Evolutionary conservation across 2,329 filamentous ascomycete species (phyloP).

Genomic region (Pseudogymnoascus sp.): DNA sequence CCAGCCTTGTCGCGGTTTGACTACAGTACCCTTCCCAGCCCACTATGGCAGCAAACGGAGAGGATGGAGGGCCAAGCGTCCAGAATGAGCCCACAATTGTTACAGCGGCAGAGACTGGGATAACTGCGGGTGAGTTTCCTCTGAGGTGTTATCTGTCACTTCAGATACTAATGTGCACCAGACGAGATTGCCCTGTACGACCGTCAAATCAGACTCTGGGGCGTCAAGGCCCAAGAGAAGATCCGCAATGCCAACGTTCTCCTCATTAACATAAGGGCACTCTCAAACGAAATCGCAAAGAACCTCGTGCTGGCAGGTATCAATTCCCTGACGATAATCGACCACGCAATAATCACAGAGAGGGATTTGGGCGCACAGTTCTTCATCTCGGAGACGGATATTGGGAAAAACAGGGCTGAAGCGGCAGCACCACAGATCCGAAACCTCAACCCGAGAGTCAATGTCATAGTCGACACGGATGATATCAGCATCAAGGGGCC

Average conservation of each 20-base stretch:
- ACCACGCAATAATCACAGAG: slow-evolving; percentile 66
- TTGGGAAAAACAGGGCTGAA: slow-evolving; percentile 79
- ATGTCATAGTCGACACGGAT: slow-evolving; percentile 60
- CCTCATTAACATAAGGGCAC: slow-evolving; percentile 76
- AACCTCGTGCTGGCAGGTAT: slow-evolving; percentile 93
- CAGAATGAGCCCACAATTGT: slow-evolving; percentile 2
- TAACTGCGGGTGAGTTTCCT: slow-evolving; percentile 31
- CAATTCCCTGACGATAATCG: slow-evolving; percentile 79
- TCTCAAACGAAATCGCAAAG: slow-evolving; percentile 93
- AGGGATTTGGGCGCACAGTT: slow-evolving; percentile 78
- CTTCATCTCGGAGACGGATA: slow-evolving; percentile 60
- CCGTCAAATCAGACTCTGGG: slow-evolving; percentile 94
- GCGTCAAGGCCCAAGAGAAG: slow-evolving; percentile 86
- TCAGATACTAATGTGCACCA: slow-evolving; percentile 28
- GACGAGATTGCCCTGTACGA: slow-evolving; percentile 98
- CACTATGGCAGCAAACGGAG: neutral
- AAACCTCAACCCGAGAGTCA: slow-evolving; percentile 83
- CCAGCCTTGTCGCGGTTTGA: neutral
- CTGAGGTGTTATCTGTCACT: neutral
- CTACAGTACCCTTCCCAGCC: neutral
- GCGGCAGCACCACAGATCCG: slow-evolving; percentile 71
- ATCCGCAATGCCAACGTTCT: slow-evolving; percentile 86
- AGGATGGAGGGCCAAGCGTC: slow-evolving; percentile 15
- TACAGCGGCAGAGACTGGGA: slow-evolving; percentile 19
- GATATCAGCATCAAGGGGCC: slow-evolving; percentile 60